A percentile compares a stretch with the other conserved stretches of the same genome.
phyloP scores from a whole-genome alignment of 192 early-diverging fungal genomes.

The Umbelopsis isabellina region DNA sequence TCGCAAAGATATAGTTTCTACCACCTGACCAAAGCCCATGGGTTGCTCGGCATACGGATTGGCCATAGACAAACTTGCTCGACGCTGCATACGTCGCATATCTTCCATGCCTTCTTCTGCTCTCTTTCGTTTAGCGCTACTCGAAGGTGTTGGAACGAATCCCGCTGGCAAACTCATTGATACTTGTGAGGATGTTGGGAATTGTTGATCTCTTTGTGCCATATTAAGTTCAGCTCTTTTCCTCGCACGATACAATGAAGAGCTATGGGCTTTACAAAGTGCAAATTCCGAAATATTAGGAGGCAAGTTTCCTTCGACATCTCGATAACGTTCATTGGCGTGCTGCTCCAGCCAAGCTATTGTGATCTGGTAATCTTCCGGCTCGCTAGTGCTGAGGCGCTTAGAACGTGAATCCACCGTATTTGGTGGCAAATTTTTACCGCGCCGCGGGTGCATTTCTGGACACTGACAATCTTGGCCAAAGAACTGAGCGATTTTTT shows the following conservation, averaged over 20 bases:
- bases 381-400: slow-evolving; percentile 29
- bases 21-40: slow-evolving; percentile 9
- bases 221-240: slow-evolving; percentile 25
- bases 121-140: slow-evolving; percentile 18
- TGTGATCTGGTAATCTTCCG: slow-evolving; percentile 41
- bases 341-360: slow-evolving; percentile 36
- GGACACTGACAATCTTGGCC: slow-evolving; percentile 34
- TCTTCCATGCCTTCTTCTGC: neutral
- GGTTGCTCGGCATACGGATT: slow-evolving; percentile 5
- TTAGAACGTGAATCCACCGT: slow-evolving; percentile 42
- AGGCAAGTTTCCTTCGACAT: slow-evolving; percentile 25
- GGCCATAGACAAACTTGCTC: neutral
- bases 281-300: slow-evolving; percentile 33
- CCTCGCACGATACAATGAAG: slow-evolving; percentile 42
- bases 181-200: slow-evolving; percentile 17
- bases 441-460: slow-evolving; percentile 45
- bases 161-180: slow-evolving; percentile 1
- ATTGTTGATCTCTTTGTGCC: neutral
- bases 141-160: slow-evolving; percentile 24
- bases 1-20: slow-evolving; percentile 36
- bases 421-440: slow-evolving; percentile 39
- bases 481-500: slow-evolving; percentile 23
- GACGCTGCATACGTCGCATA: slow-evolving; percentile 14
- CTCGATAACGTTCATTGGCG: slow-evolving; percentile 33
- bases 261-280: slow-evolving; percentile 45